Percentiles rank a stretch among this genome's conserved stretches.
phyloP scores from a whole-genome alignment of 2,329 filamentous ascomycete genomes.

The Pestalotiopsis sp. region DNA sequence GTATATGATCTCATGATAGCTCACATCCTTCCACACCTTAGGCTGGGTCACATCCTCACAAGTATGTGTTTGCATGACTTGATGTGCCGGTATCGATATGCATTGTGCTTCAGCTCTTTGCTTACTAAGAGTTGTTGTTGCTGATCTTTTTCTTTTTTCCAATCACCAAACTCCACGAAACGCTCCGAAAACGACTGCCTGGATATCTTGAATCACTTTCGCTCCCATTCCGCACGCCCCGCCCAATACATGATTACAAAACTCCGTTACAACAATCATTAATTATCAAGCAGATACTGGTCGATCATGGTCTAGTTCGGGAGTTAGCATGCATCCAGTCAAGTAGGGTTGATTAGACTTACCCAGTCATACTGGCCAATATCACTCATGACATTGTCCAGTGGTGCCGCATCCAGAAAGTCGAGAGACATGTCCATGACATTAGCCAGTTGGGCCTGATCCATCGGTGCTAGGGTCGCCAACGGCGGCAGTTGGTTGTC shows the following conservation, averaged over 20 bases:
- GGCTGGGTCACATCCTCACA: too few relatives aligned
- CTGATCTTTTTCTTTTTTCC: too few relatives aligned
- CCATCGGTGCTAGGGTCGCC: conserved; percentile 20
- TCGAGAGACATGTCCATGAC: conserved; percentile 30
- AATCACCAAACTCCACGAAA: not conserved
- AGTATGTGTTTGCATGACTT: too few relatives aligned
- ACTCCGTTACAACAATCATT: not conserved
- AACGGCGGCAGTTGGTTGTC: conserved; percentile 26
- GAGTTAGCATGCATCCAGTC: not conserved
- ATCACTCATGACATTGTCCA: conserved; percentile 39
- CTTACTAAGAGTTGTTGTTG: too few relatives aligned
- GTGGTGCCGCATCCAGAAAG: conserved; percentile 35
- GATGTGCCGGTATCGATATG: too few relatives aligned
- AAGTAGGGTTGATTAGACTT: conserved; percentile 16
- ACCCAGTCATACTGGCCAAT: conserved; percentile 43
- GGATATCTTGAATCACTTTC: not conserved
- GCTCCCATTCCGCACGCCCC: not conserved
- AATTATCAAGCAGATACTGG: conserved; percentile 23
- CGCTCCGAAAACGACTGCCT: not conserved
- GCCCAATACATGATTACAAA: not conserved
- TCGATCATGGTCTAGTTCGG: conserved; percentile 28
- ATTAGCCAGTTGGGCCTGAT: conserved; percentile 24
- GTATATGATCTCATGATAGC: too few relatives aligned
- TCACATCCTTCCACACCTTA: too few relatives aligned
- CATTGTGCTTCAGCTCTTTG: too few relatives aligned